phyloP scores from a whole-genome alignment of 208 protist genomes.

The Wallacemonas sp. region DNA sequence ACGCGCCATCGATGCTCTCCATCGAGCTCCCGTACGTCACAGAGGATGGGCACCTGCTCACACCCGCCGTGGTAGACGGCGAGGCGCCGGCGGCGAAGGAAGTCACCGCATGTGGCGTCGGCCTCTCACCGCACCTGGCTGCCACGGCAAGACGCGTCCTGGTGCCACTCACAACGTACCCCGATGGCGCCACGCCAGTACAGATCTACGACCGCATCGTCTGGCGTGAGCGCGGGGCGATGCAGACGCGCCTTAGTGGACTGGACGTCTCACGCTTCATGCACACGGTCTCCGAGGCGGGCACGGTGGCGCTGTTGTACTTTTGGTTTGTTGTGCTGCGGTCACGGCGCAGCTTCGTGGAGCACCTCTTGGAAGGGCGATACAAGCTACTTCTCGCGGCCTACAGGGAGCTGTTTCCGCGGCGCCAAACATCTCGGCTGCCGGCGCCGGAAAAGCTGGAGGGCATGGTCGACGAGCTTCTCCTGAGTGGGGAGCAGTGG shows the following conservation, averaged over 20 bases:
- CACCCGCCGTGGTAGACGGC: neutral
- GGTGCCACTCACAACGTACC: conserved; percentile 8
- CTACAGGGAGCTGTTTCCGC: conserved; percentile 51
- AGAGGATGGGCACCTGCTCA: conserved; percentile 11
- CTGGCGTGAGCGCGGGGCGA: conserved; percentile 37
- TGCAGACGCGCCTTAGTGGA: conserved; percentile 39
- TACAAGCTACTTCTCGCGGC: conserved; percentile 36
- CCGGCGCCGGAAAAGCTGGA: conserved; percentile 22
- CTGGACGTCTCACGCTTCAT: conserved; percentile 59
- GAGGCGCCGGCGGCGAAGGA: too few relatives aligned
- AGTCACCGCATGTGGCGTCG: too few relatives aligned
- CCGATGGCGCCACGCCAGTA: conserved; percentile 6
- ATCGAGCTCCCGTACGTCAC: conserved; percentile 18
- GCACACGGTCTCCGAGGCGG: conserved; percentile 28
- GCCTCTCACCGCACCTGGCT: too few relatives aligned
- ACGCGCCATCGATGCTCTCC: conserved; percentile 25
- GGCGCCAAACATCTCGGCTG: conserved; percentile 15
- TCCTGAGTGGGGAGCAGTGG: conserved; percentile 11
- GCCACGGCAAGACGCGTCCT: too few relatives aligned
- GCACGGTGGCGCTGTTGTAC: conserved; percentile 47
- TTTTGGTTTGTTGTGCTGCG: conserved; percentile 72
- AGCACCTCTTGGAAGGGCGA: conserved; percentile 54
- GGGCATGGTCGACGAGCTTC: conserved; percentile 28
- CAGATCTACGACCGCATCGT: conserved; percentile 44
- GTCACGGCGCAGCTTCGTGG: conserved; percentile 37